Conservation (phyloP, 2,329 filamentous ascomycete species). For the Pezicula rhizophila region DNA sequence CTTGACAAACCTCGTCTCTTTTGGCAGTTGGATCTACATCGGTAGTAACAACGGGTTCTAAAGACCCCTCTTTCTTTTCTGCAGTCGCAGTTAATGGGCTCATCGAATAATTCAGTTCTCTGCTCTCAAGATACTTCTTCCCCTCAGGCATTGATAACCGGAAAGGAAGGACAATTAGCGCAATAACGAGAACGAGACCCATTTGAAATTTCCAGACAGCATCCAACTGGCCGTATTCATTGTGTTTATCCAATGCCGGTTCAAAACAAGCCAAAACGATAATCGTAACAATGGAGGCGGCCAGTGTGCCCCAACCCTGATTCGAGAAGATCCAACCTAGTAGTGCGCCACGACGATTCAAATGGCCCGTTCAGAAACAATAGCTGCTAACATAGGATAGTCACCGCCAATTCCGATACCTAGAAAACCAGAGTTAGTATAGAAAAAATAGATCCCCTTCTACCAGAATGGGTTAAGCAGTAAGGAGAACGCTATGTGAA, state of each 20-base stretch:
- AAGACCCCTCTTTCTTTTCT: background rate
- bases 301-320: conserved; percentile 75
- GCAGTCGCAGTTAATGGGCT: background rate
- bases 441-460: no score
- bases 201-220: conserved; percentile 84
- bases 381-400: conserved; percentile 74
- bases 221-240: conserved; percentile 47
- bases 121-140: conserved; percentile 3
- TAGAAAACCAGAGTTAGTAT: no score
- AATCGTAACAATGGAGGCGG: conserved; percentile 66
- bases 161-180: conserved; percentile 73
- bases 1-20: no score
- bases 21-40: conserved; percentile 31
- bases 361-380: conserved; percentile 82
- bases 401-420: conserved; percentile 68
- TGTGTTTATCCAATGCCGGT: conserved; percentile 50
- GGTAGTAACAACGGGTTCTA: background rate
- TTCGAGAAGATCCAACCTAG: conserved; percentile 80
- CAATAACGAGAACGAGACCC: conserved; percentile 72
- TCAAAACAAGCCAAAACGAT: conserved; percentile 65
- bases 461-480: no score
- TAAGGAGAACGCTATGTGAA: no score
- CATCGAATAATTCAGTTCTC: conserved; percentile 5
- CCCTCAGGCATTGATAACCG: conserved; percentile 76
- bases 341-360: conserved; percentile 76